Evolutionary conservation across 2,329 filamentous ascomycete species (phyloP).

Genomic region (Microsporum ferrugineum): DNA sequence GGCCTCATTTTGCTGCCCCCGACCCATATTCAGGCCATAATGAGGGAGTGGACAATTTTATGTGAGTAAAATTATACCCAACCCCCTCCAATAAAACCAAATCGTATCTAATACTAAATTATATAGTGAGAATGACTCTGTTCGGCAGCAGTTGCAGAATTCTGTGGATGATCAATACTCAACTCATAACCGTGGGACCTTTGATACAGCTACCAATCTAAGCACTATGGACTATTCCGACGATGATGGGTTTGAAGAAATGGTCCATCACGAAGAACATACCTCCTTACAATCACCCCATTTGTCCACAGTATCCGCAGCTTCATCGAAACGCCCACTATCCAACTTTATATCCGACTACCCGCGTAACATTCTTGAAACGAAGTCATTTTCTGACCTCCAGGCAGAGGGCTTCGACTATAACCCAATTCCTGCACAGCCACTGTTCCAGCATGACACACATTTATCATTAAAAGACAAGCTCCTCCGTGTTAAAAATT

Average conservation of each 20-base stretch:
- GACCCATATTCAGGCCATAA: constrained; percentile 2
- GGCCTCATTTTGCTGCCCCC: constrained; percentile 13
- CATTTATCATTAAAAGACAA: constrained; percentile 25
- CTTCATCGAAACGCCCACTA: constrained; percentile 20
- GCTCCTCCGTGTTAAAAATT: constrained; percentile 27
- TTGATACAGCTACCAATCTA: constrained; percentile 15
- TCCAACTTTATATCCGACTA: constrained; percentile 38
- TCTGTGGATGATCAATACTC: not conserved
- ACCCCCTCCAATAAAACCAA: not conserved
- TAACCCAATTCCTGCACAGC: constrained; percentile 24
- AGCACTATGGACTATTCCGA: constrained; percentile 15
- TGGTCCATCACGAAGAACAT: constrained; percentile 7
- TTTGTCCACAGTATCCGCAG: constrained; percentile 22
- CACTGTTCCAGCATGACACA: constrained; percentile 15
- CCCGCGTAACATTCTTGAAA: constrained; percentile 32
- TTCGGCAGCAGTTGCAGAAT: not conserved
- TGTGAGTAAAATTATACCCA: not conserved
- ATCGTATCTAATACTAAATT: not conserved
- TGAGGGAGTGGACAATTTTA: not conserved
- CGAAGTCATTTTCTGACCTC: constrained; percentile 40
- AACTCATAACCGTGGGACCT: constrained; percentile 9
- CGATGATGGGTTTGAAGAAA: not conserved
- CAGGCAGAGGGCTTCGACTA: constrained; percentile 41
- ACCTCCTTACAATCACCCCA: constrained; percentile 7
- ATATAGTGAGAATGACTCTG: not conserved